Evolutionary conservation across 768 basidiomycete genomes (phyloP).

Genomic region (Agaricus blazei): DNA sequence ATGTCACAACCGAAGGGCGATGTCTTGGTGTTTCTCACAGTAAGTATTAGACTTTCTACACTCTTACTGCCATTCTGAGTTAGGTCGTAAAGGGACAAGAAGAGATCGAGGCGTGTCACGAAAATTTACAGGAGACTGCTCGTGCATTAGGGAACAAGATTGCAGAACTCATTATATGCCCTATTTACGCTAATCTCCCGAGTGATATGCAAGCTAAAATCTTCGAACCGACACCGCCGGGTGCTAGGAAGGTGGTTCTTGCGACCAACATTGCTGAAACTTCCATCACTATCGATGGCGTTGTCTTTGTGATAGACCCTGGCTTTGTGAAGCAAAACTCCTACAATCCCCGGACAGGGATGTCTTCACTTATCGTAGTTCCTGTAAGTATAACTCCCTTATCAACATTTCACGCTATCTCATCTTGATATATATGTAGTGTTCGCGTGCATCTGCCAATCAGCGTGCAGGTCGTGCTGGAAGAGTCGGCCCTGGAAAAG

Average conservation of each 20-base stretch:
- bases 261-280: conserved; percentile 99
- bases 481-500: conserved; percentile 95
- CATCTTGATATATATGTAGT: conserved; percentile 40
- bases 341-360: conserved; percentile 97
- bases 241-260: conserved; percentile 94
- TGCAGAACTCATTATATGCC: conserved; percentile 89
- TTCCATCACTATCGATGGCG: conserved; percentile 98
- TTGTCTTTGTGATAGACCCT: conserved; percentile 98
- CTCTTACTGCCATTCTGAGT: conserved; percentile 8
- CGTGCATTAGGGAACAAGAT: conserved; percentile 95
- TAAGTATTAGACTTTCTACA: conserved; percentile 28
- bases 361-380: conserved; percentile 95
- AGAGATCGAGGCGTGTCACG: conserved; percentile 96
- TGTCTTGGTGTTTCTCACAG: conserved; percentile 95
- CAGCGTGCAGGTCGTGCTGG: conserved; percentile 97
- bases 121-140: conserved; percentile 93
- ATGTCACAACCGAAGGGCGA: conserved; percentile 98
- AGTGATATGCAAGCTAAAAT: conserved; percentile 99
- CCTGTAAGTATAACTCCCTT: conserved; percentile 49
- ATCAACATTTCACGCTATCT: neutral
- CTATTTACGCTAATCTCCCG: conserved; percentile 98
- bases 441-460: conserved; percentile 95
- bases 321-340: conserved; percentile 99
- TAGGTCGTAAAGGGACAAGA: conserved; percentile 78
- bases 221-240: conserved; percentile 96